Conservation (phyloP, 2,329 filamentous ascomycete genomes). For the Pestalotiopsis sp. region DNA sequence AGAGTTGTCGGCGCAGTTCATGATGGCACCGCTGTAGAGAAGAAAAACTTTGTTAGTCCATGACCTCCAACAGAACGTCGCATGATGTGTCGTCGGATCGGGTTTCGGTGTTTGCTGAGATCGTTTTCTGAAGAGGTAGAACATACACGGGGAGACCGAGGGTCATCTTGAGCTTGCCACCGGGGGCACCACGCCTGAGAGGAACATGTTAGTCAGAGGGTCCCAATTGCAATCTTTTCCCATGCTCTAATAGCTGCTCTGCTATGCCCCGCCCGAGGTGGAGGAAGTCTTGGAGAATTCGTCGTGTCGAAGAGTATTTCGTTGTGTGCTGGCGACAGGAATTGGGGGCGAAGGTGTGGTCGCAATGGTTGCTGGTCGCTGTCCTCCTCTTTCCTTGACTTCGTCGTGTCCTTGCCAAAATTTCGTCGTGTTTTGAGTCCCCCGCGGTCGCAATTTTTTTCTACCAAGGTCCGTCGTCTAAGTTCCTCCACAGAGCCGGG, state of each 20-base stretch:
- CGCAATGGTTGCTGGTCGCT: neutral
- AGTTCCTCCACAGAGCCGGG: neutral
- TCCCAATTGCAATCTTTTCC: neutral
- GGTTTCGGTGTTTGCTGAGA: neutral
- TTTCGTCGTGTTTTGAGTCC: neutral
- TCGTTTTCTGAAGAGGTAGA: conserved; percentile 16
- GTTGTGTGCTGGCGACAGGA: neutral
- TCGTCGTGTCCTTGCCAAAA: neutral
- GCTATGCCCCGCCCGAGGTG: conserved; percentile 13
- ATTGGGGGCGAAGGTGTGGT: neutral
- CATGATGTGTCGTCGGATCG: neutral
- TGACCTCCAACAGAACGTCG: neutral
- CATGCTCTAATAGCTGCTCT: neutral
- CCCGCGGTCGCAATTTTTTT: neutral
- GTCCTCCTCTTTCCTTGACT: neutral
- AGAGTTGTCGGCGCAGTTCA: conserved; percentile 99
- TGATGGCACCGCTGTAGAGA: conserved; percentile 81
- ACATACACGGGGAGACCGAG: conserved; percentile 99
- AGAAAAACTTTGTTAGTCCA: conserved; percentile 2
- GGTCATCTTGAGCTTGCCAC: conserved; percentile 99
- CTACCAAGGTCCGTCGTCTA: neutral
- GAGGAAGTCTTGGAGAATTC: neutral
- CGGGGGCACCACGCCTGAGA: conserved; percentile 81
- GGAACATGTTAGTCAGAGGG: conserved; percentile 16
- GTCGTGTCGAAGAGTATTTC: neutral